Percentiles rank a stretch among this genome's conserved stretches.
Evolutionary conservation across 495 filamentous ascomycete genomes (phyloP).

Genomic region (Evernia prunastri): DNA sequence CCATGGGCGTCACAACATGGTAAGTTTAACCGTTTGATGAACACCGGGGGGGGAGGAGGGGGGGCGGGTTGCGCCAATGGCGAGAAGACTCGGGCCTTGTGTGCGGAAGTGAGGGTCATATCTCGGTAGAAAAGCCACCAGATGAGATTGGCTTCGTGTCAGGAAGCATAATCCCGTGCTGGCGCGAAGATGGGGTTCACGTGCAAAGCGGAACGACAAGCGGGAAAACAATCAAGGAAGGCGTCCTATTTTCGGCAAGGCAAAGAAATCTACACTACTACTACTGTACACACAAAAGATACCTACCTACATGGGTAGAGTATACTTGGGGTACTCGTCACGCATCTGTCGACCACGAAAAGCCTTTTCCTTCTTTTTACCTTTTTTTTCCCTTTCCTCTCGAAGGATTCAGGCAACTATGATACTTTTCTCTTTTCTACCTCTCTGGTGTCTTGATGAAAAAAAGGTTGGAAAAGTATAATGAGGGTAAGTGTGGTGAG

Average conservation of each 20-base stretch:
- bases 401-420: background rate
- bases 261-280: too few species aligned
- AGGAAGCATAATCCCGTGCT: background rate
- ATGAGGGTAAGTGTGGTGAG: background rate
- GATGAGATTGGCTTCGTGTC: background rate
- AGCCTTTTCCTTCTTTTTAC: too few species aligned
- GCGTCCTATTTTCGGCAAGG: background rate
- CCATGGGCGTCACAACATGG: background rate
- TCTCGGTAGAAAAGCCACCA: constrained; percentile 7
- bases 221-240: background rate
- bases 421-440: background rate
- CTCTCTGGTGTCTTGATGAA: too few species aligned
- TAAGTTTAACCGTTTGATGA: background rate
- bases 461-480: background rate
- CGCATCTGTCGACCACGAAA: background rate
- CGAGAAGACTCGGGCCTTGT: background rate
- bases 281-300: background rate
- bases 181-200: background rate
- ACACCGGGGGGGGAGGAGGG: too few species aligned
- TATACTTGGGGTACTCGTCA: background rate
- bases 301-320: too few species aligned
- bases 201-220: background rate
- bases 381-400: background rate
- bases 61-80: background rate
- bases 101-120: background rate